Percentiles rank a stretch among this genome's conserved stretches.
phyloP scores from a whole-genome alignment of 2,329 filamentous ascomycete genomes.

The Ilyonectria sp. region DNA sequence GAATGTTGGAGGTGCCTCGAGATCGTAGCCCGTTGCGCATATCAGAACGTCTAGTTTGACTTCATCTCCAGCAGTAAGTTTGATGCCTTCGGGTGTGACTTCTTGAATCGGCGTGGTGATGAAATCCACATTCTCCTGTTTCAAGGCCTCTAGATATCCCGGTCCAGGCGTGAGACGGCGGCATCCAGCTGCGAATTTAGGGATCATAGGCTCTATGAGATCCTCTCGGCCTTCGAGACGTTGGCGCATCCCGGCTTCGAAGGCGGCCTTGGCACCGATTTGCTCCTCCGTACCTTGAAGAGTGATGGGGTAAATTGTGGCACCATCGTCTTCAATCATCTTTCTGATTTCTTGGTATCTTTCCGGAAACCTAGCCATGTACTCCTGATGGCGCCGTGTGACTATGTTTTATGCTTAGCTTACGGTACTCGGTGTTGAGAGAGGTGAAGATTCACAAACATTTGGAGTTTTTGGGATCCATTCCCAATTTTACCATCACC shows the following conservation, averaged over 20 bases:
- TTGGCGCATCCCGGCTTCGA: conserved; percentile 20
- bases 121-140: conserved; percentile 28
- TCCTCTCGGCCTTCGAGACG: conserved; percentile 1
- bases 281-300: conserved; percentile 20
- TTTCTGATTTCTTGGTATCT: conserved; percentile 24
- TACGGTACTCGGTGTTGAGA: too few relatives aligned
- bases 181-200: conserved; percentile 29
- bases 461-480: conserved; percentile 23
- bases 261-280: background rate
- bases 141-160: conserved; percentile 29
- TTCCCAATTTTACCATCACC: conserved; percentile 27
- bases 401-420: conserved; percentile 4
- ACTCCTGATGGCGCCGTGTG: conserved; percentile 25
- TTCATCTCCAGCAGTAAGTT: conserved; percentile 12
- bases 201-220: conserved; percentile 13
- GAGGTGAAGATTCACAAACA: conserved; percentile 4
- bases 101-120: background rate
- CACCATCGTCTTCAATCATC: conserved; percentile 21
- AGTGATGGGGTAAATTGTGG: conserved; percentile 13
- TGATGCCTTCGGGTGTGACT: conserved; percentile 3
- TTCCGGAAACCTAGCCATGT: conserved; percentile 27
- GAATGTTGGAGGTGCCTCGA: conserved; percentile 45
- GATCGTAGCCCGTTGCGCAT: conserved; percentile 33
- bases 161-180: conserved; percentile 34
- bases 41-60: conserved; percentile 24